Evolutionary conservation across 2,329 filamentous ascomycete genomes (phyloP).

Genomic region (Epichloe hybrida): DNA sequence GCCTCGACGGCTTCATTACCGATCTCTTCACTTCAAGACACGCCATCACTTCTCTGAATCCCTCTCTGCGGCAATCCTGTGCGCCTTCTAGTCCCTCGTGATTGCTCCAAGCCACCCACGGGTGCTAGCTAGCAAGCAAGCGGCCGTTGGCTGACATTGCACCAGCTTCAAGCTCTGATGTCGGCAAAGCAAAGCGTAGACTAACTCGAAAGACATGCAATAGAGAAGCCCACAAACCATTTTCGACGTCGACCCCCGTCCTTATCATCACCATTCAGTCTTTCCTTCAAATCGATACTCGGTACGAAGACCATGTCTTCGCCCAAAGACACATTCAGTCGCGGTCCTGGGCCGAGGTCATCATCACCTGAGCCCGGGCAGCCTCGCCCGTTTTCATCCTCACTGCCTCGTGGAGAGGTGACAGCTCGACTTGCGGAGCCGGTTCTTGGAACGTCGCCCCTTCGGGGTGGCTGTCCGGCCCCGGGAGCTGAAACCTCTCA

Average conservation of each 20-base stretch:
- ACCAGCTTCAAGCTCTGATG: background rate
- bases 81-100: background rate
- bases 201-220: background rate
- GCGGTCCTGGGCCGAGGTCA: slow-evolving; percentile 26
- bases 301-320: slow-evolving; percentile 19
- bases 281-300: background rate
- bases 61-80: background rate
- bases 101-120: background rate
- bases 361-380: slow-evolving; percentile 35
- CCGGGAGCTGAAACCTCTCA: slow-evolving; percentile 10
- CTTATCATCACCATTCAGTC: background rate
- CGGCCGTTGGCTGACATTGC: background rate
- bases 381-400: slow-evolving; percentile 34
- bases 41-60: background rate
- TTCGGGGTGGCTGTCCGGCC: slow-evolving; percentile 21
- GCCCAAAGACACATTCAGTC: slow-evolving; percentile 24
- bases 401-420: slow-evolving; percentile 42
- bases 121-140: background rate
- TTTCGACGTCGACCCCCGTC: background rate
- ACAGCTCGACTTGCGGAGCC: slow-evolving; percentile 50
- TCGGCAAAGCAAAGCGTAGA: background rate
- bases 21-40: background rate
- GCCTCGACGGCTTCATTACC: too few relatives aligned
- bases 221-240: background rate
- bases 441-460: slow-evolving; percentile 28